phyloP scores from a whole-genome alignment of 305 asterid genomes.

The Nicotiana rustica region DNA sequence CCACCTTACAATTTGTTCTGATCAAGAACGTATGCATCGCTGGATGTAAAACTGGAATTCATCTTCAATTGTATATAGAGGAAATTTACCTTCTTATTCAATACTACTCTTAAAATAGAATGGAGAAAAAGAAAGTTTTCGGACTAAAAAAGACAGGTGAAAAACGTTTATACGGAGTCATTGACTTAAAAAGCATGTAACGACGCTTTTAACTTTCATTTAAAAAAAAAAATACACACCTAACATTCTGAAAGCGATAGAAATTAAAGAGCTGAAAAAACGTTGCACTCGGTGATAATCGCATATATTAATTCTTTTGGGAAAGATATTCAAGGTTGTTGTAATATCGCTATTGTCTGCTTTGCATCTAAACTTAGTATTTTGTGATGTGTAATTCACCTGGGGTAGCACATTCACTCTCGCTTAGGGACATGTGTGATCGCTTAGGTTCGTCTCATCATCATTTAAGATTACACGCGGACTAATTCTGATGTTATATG shows the following conservation, averaged over 20 bases:
- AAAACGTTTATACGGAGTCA: neutral
- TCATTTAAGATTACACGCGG: no score
- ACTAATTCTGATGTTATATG: no score
- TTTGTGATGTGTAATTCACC: no score
- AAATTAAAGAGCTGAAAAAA: neutral
- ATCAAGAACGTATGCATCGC: no score
- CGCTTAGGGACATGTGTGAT: no score
- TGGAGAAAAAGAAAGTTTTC: neutral
- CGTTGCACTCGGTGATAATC: neutral
- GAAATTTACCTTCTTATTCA: neutral
- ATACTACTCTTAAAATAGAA: neutral
- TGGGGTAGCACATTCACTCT: no score
- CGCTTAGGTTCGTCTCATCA: no score
- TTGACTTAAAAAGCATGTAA: neutral
- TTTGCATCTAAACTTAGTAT: no score
- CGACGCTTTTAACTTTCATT: neutral
- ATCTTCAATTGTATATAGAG: conserved; percentile 12
- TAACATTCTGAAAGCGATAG: neutral
- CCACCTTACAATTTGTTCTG: no score
- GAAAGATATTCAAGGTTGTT: no score
- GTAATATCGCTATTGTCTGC: no score
- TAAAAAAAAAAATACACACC: neutral
- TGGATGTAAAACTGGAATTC: neutral
- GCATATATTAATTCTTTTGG: no score
- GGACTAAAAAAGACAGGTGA: neutral